Evolutionary conservation across 2,329 filamentous ascomycete genomes (phyloP).

Genomic region (Talaromyces atroroseus): DNA sequence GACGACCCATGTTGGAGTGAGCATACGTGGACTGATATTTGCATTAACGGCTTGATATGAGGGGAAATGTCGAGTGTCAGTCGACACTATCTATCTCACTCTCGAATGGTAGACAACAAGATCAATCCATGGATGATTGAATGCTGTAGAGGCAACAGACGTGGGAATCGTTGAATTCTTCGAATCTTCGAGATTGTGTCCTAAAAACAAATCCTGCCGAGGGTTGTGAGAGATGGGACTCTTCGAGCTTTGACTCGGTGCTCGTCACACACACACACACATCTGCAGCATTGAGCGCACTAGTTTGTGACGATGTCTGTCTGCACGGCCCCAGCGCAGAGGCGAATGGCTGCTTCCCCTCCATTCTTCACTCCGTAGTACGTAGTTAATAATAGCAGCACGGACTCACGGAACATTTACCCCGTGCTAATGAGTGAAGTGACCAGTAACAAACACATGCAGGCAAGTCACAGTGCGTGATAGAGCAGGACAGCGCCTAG

Average conservation of each 20-base stretch:
- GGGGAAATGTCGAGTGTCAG: neutral
- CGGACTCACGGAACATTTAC: neutral
- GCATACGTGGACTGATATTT: neutral
- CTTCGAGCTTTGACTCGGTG: neutral
- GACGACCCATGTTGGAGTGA: slow-evolving; percentile 70
- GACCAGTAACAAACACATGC: neutral
- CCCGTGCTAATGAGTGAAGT: neutral
- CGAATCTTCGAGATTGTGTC: neutral
- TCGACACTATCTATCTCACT: neutral
- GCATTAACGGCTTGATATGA: neutral
- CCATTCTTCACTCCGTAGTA: neutral
- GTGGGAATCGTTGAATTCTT: neutral
- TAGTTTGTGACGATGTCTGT: neutral
- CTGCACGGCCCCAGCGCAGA: neutral
- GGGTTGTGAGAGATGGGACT: neutral
- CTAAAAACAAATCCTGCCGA: too few relatives aligned
- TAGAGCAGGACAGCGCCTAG: neutral
- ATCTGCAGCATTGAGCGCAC: neutral
- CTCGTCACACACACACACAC: neutral
- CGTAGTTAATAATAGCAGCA: neutral
- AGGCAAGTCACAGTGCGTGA: neutral
- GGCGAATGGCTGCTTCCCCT: neutral
- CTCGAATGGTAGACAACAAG: too few relatives aligned
- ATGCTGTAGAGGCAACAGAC: neutral
- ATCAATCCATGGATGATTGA: neutral